Conservation (phyloP, 1,139 yeast species). For the Lodderomyces theae region DNA sequence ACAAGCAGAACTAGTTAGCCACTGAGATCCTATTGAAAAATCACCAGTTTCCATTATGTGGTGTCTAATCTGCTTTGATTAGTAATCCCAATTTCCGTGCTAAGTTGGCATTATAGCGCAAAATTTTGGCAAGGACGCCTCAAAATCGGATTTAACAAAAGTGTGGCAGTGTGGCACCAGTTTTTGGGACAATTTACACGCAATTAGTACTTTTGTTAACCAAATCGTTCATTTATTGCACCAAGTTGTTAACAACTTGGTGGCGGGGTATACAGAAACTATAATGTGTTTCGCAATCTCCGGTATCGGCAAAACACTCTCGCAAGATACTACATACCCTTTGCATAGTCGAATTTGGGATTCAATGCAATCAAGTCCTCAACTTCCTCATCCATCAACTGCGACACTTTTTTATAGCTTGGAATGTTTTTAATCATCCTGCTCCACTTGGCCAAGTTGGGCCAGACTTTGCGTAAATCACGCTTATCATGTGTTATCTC, state of each 20-base stretch:
- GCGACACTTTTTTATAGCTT: conserved; percentile 25
- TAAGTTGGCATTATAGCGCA: background rate
- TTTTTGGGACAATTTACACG: too few species aligned
- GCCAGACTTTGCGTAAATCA: conserved; percentile 30
- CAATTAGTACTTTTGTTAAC: too few species aligned
- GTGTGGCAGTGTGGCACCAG: conserved; percentile 3
- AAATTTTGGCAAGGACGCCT: background rate
- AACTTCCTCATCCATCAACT: conserved; percentile 31
- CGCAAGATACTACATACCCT: background rate
- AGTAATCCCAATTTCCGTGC: background rate
- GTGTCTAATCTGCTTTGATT: too few species aligned
- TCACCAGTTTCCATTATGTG: too few species aligned
- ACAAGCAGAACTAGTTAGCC: too few species aligned
- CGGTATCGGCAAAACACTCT: background rate
- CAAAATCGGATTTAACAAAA: background rate
- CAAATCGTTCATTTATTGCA: too few species aligned
- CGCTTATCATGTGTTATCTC: conserved; percentile 35
- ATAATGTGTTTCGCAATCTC: too few species aligned
- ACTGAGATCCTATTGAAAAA: too few species aligned
- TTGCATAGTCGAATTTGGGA: conserved; percentile 15
- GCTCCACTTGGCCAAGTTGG: conserved; percentile 38
- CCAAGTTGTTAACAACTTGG: too few species aligned
- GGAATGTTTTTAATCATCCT: conserved; percentile 33
- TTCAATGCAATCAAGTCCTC: conserved; percentile 16
- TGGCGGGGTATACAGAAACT: background rate